phyloP scores from a whole-genome alignment of 2,329 filamentous ascomycete species.

The Aspergillus hortae region DNA sequence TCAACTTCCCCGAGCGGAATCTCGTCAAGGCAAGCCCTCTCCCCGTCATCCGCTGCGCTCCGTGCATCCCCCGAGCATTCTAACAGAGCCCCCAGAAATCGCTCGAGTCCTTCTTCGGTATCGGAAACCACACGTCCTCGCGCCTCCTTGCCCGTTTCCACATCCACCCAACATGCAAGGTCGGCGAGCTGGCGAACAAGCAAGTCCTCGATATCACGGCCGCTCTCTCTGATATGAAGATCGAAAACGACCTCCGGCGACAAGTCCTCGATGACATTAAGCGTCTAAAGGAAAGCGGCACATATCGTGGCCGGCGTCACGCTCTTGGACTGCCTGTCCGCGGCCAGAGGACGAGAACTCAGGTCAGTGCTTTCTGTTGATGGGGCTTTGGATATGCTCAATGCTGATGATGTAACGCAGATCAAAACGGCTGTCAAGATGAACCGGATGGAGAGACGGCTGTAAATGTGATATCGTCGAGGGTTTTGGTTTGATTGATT shows the following conservation, averaged over 20 bases:
- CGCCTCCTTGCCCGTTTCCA: slow-evolving; percentile 83
- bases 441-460: slow-evolving; percentile 56
- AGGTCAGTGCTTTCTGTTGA: slow-evolving; percentile 45
- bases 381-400: not conserved
- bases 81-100: slow-evolving; percentile 29
- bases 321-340: slow-evolving; percentile 89
- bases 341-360: slow-evolving; percentile 82
- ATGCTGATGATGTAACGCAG: slow-evolving; percentile 33
- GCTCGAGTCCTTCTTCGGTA: slow-evolving; percentile 83
- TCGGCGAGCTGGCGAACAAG: slow-evolving; percentile 70
- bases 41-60: slow-evolving; percentile 8
- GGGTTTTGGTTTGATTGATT: slow-evolving; percentile 13
- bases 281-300: slow-evolving; percentile 83
- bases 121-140: slow-evolving; percentile 66
- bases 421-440: slow-evolving; percentile 57
- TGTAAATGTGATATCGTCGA: slow-evolving; percentile 20
- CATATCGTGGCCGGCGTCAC: slow-evolving; percentile 83
- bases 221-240: slow-evolving; percentile 85
- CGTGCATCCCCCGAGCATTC: not conserved
- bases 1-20: slow-evolving; percentile 79
- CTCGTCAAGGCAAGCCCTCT: slow-evolving; percentile 68
- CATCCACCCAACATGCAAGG: slow-evolving; percentile 77
- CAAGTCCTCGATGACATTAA: slow-evolving; percentile 80
- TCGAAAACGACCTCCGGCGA: slow-evolving; percentile 82
- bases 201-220: slow-evolving; percentile 79